Base-by-base conservation (phyloP, 75 land plant species). In the Azolla pinnata region DNA sequence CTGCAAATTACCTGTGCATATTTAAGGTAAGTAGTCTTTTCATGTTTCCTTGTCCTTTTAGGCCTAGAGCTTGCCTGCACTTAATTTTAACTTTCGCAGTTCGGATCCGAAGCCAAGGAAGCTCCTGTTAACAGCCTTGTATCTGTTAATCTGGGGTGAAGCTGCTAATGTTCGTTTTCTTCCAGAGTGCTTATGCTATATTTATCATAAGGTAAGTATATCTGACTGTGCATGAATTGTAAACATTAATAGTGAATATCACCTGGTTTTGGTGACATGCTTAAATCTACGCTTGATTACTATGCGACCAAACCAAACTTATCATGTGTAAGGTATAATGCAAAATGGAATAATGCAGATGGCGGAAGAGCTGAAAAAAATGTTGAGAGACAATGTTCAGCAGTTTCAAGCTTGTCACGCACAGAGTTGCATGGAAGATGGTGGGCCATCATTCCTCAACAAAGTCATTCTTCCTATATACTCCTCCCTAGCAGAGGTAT, bases 141-240 rank as follows among this genome's bases (percentile, higher is more conserved):
- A 93, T 67, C 75, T 83, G 38, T 72, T 81, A 31, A 83, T 93
- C 18, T 93, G 98, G 98, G 98, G 98, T 29, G 98, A 93, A 72
- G 98, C 96, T 62, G 87, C 96, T 0, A 93, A 93, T 71, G 63
- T 88, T 52, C 93, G 98, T 21, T 93, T 89, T 64, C 65, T 86
- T 70, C 98, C 98, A 2, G 98, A 93, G 50, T 93, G 98, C 56
- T 60, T 93, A 23, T 93, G 98, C 67, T 93, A 88, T 62, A 79
- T 93, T 31, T 89, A 85, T 61, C 98, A 93, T 70, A 59, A 92
- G 62, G 98, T 92, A 69, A 84, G 88, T 65, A 28, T 7, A 40
- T 59, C 18, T 49, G 52, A 18, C n/a, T n/a, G n/a, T n/a, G n/a
- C n/a, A n/a, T n/a, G n/a, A n/a, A n/a, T n/a, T n/a, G n/a, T n/a